phyloP scores from a whole-genome alignment of 768 basidiomycete genomes.

The Arthromyces matolae region DNA sequence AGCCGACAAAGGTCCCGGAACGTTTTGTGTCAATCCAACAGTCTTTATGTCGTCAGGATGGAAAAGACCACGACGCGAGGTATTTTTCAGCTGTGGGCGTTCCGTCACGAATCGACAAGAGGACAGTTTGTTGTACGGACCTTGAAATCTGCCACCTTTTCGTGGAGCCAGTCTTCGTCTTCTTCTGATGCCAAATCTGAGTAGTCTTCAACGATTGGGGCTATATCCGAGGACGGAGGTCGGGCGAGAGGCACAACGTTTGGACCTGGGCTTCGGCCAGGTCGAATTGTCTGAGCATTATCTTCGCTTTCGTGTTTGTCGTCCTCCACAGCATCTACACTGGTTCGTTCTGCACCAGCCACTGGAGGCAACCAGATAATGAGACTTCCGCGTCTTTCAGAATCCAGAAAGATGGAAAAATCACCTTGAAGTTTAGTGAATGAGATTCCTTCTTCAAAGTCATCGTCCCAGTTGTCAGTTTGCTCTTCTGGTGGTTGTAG shows the following conservation, averaged over 20 bases:
- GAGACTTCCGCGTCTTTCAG: background rate
- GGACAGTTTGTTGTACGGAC: conserved; percentile 31
- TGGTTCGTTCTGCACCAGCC: conserved; percentile 59
- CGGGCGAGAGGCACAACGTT: conserved; percentile 53
- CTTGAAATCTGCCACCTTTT: conserved; percentile 84
- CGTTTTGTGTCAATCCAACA: conserved; percentile 48
- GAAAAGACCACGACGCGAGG: conserved; percentile 69
- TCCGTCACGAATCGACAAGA: background rate
- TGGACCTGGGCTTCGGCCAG: conserved; percentile 63
- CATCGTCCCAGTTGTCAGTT: conserved; percentile 97
- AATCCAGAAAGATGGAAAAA: too few species aligned
- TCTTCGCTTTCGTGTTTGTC: conserved; percentile 60
- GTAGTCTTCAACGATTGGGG: conserved; percentile 83
- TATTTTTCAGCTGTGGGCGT: conserved; percentile 58
- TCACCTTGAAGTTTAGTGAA: conserved; percentile 75
- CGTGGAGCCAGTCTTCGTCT: conserved; percentile 61
- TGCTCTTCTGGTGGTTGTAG: conserved; percentile 79
- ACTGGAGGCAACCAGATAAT: conserved; percentile 8
- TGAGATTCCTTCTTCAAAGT: conserved; percentile 93
- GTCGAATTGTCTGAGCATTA: conserved; percentile 77
- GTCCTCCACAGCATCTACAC: conserved; percentile 56
- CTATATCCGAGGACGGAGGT: conserved; percentile 58
- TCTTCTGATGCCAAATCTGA: conserved; percentile 84
- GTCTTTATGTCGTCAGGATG: conserved; percentile 90
- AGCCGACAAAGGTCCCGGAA: conserved; percentile 63